These are phyloP conservation scores for Ustilaginoidea virens DNA, from an alignment of 2,329 filamentous ascomycete genomes.

Conservation along the genomic window DNA sequence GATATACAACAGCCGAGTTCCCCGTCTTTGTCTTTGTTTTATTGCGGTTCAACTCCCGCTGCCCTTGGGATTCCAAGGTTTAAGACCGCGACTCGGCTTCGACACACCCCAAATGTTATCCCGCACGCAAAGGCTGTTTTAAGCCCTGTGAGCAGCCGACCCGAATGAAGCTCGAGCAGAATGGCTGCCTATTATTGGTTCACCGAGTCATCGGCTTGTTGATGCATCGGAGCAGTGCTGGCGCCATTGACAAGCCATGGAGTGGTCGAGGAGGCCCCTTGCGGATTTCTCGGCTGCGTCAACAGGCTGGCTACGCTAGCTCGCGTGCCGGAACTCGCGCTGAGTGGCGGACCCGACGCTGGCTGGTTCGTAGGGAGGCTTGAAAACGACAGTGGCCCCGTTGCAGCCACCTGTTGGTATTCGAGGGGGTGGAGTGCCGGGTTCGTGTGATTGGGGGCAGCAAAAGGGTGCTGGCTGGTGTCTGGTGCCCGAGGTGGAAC, in stretches of 20 bases:
- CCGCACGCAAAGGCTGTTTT: too few species aligned
- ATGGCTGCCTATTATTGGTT: not conserved
- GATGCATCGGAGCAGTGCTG: slow-evolving; percentile 22
- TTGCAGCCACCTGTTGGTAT: slow-evolving; percentile 7
- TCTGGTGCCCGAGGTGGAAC: slow-evolving; percentile 14
- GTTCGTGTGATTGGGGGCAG: slow-evolving; percentile 7
- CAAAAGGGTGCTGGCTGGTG: slow-evolving; percentile 11
- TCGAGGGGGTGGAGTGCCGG: slow-evolving; percentile 8
- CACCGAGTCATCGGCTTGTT: slow-evolving; percentile 5
- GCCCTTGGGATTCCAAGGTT: too few species aligned
- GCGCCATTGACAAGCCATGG: slow-evolving; percentile 8
- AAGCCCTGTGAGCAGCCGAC: too few species aligned
- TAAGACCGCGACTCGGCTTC: too few species aligned
- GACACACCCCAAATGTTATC: too few species aligned
- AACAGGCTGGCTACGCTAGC: slow-evolving; percentile 16
- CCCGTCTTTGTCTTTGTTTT: too few species aligned
- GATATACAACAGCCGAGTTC: too few species aligned
- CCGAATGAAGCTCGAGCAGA: too few species aligned
- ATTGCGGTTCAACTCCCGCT: too few species aligned
- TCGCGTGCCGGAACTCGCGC: slow-evolving; percentile 9
- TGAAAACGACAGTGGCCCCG: slow-evolving; percentile 10
- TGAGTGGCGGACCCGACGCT: slow-evolving; percentile 8
- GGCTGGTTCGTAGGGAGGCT: slow-evolving; percentile 15
- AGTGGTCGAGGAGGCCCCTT: slow-evolving; percentile 5
- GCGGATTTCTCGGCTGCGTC: slow-evolving; percentile 9